Evolutionary conservation across 1,284 basidiomycete species (phyloP), one percentile per base, ranked within the genome.

Genomic region (Chalciporus sp.): DNA sequence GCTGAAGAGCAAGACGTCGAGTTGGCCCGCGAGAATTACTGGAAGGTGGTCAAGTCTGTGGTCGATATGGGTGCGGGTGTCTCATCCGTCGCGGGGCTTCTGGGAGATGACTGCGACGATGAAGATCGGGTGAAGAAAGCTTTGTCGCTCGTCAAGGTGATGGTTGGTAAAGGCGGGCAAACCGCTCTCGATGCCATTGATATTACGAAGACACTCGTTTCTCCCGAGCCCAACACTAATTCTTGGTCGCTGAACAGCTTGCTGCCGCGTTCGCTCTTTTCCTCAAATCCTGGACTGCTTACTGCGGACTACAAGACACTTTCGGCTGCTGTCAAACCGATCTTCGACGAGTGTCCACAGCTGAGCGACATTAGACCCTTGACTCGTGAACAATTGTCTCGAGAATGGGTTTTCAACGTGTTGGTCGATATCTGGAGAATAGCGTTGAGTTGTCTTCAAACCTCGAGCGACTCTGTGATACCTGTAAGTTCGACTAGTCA

Each of bases 31-130:
- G 70, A 78, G 33, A 65, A 71, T 7, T 79, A 74, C 50, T 85
- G 81, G 79, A 79, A 76, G 55, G 51, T 84, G 7, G 70, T 86
- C 40, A 70, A 67, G 42, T 74, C 75, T 19, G 76, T 85, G 9
- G 73, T 85, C 20, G 85, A 86, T 49, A 78, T 82, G 72, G 83
- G 85, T 19, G 78, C 81, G 1, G 88, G 87, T 1, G 69, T 82
- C 4, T 74, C 79, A 10, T 77, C 77, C 5, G 72, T 88, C 17
- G 83, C 76, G 2, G 82, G 78, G 6, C 70, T 84, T 7, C 74
- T 88, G 4, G 75, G 71, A 7, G 71, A 73, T 9, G 67, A 66
- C 37, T 65, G 68, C 4, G 63, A 69, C n/a, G 72, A 72, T 23
- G 77, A 82, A 12, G 73, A 72, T 20, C 65, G 63, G 16, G 62